Conservation (phyloP, 1,139 yeast genomes). For the Debaryomyces subglobosus region DNA sequence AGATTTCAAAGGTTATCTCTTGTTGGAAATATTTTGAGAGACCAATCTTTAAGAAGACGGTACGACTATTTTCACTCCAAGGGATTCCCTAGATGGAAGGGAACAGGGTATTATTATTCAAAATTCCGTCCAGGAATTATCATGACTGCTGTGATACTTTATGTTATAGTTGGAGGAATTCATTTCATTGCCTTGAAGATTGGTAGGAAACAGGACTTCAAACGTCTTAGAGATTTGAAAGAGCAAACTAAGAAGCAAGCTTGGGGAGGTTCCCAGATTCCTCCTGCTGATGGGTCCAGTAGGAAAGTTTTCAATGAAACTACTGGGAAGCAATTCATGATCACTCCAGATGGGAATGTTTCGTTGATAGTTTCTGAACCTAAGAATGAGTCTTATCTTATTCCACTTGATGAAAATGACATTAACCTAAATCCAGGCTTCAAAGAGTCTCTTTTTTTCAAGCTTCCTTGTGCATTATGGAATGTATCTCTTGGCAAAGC, state of each 20-base stretch:
- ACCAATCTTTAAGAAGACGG: constrained; percentile 62
- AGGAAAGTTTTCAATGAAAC: constrained; percentile 37
- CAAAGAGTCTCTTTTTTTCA: constrained; percentile 58
- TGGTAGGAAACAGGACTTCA: constrained; percentile 61
- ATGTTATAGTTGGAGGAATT: constrained; percentile 52
- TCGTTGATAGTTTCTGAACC: constrained; percentile 59
- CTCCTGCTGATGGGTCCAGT: constrained; percentile 52
- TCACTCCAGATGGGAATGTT: constrained; percentile 72
- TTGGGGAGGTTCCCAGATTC: constrained; percentile 56
- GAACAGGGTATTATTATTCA: constrained; percentile 53
- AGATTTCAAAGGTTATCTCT: constrained; percentile 75
- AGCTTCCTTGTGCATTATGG: constrained; percentile 48
- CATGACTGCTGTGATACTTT: constrained; percentile 54
- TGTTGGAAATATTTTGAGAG: constrained; percentile 73
- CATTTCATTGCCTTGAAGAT: constrained; percentile 62
- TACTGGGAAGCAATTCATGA: constrained; percentile 61
- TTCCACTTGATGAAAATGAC: constrained; percentile 41
- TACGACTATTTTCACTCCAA: constrained; percentile 82
- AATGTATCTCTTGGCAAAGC: constrained; percentile 47
- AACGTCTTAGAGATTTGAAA: constrained; percentile 57
- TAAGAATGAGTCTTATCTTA: constrained; percentile 32
- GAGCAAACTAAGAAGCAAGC: constrained; percentile 58
- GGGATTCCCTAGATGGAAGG: constrained; percentile 87
- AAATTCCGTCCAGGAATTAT: constrained; percentile 64
- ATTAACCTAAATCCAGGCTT: constrained; percentile 45